A percentile compares a stretch with the other conserved stretches of the same genome.
These are phyloP conservation scores for Erodium texanum DNA, from an alignment of 441 rosid species.

Conservation along the genomic window DNA sequence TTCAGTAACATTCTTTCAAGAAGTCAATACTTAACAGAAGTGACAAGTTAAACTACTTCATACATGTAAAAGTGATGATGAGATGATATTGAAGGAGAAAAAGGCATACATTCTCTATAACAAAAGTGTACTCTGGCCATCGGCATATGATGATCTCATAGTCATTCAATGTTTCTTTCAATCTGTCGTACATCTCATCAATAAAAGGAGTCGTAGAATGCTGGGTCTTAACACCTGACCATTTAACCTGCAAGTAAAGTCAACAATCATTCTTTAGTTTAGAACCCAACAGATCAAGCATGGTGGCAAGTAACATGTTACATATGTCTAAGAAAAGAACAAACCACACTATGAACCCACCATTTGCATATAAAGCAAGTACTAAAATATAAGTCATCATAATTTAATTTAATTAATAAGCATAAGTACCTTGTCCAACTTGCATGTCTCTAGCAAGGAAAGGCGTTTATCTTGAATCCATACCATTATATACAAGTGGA, in stretches of 20 bases:
- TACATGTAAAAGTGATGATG: too few relatives aligned
- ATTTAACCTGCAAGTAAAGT: slow-evolving; percentile 69
- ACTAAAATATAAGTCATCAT: background rate
- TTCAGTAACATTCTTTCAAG: too few relatives aligned
- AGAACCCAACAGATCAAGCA: background rate
- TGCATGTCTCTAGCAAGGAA: slow-evolving; percentile 78
- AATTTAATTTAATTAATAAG: background rate
- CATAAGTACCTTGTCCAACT: slow-evolving; percentile 74
- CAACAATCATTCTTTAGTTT: slow-evolving; percentile 11
- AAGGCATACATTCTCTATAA: slow-evolving; percentile 73
- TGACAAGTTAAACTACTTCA: slow-evolving; percentile 1
- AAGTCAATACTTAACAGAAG: slow-evolving; percentile 3
- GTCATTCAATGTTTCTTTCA: slow-evolving; percentile 63
- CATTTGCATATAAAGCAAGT: slow-evolving; percentile 7
- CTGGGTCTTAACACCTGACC: slow-evolving; percentile 91
- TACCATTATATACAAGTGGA: slow-evolving; percentile 81
- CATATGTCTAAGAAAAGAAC: background rate
- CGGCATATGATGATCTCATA: slow-evolving; percentile 89
- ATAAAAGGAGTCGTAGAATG: slow-evolving; percentile 91
- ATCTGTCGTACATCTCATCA: slow-evolving; percentile 85
- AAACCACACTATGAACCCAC: too few relatives aligned
- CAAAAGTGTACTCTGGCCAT: slow-evolving; percentile 94
- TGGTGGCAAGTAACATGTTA: background rate
- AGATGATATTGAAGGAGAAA: too few relatives aligned
- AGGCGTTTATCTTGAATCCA: slow-evolving; percentile 97